Evolutionary conservation across 257 asterid genomes (phyloP), one percentile per base, ranked within the genome.

Genomic region (Linderniella brevidens): DNA sequence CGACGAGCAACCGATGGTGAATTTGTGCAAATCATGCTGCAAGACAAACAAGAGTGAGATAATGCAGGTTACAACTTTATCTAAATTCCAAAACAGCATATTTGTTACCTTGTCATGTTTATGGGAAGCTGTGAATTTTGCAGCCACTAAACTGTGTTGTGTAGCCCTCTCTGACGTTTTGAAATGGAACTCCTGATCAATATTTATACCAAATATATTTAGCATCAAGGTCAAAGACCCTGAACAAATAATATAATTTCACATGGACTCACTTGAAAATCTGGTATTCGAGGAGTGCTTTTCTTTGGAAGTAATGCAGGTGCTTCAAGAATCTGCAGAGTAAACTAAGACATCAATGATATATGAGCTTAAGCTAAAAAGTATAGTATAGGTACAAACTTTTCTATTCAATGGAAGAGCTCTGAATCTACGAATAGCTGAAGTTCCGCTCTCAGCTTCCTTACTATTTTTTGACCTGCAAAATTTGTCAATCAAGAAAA

Each of bases 351-450:
- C 29, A 55, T 52, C 47, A 61, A 49, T 59, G 19, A 14, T 54
- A 69, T 53, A 56, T 25, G 32, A 25, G 32, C 4, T 25, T 25
- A 2, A 25, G n/a, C n/a, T 25, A 25, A 25, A 25, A 37, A 14
- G 39, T 57, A 50, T 18, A 14, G 39, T 57, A 50, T 18, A 50
- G 55, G 38, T 43, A 67, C 87, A 17, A 38, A 83, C 97, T 72
- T 80, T 87, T 83, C 71, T 78, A 57, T 87, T 87, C 41, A 87
- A 60, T 19, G 97, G 97, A 64, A 72, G 93, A 61, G 95, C 95
- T 68, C 70, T 87, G 70, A 87, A 87, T 77, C 70, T 68, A 41
- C 71, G 75, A 57, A 74, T 50, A 53, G 72, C 54, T 57, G 86
- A 61, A 17, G 68, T 52, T 43, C 35, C 64, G 19, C 62, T 68